Evolutionary conservation across 768 basidiomycete species (phyloP).

Genomic region (Termitomyces sp.): DNA sequence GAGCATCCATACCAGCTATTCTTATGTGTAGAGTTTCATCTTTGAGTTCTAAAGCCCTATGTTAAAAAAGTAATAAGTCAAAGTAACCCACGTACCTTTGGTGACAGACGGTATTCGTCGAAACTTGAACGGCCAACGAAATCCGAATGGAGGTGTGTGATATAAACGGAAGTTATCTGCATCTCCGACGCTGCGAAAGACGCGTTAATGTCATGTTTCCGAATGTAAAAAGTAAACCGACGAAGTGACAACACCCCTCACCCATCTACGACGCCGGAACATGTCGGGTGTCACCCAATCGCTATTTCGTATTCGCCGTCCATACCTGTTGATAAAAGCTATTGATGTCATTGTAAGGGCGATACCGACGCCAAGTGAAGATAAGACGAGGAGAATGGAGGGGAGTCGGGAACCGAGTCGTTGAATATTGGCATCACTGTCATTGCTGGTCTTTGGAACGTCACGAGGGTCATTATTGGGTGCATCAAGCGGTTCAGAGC

Average conservation of each 20-base stretch:
- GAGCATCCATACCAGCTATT: slow-evolving; percentile 89
- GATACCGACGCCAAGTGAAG: slow-evolving; percentile 38
- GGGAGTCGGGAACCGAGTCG: slow-evolving; percentile 15
- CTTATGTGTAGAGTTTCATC: slow-evolving; percentile 84
- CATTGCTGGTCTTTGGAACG: background rate
- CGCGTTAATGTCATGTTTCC: background rate
- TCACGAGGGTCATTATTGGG: background rate
- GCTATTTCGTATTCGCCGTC: slow-evolving; percentile 55
- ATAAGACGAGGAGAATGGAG: slow-evolving; percentile 28
- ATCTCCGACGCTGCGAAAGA: slow-evolving; percentile 64
- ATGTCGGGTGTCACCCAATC: slow-evolving; percentile 70
- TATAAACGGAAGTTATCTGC: slow-evolving; percentile 87
- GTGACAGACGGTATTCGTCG: slow-evolving; percentile 53
- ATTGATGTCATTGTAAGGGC: slow-evolving; percentile 28
- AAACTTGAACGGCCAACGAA: slow-evolving; percentile 69
- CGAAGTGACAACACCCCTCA: slow-evolving; percentile 83
- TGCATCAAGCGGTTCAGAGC: background rate
- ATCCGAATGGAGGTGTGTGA: slow-evolving; percentile 79
- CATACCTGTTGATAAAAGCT: slow-evolving; percentile 45
- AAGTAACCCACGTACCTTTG: slow-evolving; percentile 42
- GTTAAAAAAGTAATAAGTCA: background rate
- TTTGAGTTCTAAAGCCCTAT: slow-evolving; percentile 55
- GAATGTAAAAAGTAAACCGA: slow-evolving; percentile 24
- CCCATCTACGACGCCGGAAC: slow-evolving; percentile 56
- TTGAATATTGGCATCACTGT: background rate